Conservation (phyloP, 23 red algal species). For the Rhodosorus marinus region DNA sequence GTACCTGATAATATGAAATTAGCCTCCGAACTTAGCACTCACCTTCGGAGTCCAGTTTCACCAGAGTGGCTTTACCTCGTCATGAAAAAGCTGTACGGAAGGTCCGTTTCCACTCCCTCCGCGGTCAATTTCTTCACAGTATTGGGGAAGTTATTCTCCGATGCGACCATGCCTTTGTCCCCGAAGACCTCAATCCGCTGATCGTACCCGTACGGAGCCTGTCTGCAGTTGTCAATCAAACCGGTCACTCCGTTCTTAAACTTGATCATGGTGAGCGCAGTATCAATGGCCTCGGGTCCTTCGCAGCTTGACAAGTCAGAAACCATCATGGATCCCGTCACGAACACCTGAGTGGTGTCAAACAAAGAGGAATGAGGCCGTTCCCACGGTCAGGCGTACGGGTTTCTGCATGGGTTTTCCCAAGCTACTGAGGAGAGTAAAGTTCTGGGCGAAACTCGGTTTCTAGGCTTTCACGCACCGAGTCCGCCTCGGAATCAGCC, state of each 20-base stretch:
- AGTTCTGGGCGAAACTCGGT: too few species aligned
- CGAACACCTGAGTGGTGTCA: too few species aligned
- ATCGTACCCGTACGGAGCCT: constrained; percentile 81
- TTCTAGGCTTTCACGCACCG: too few species aligned
- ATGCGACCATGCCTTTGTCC: constrained; percentile 55
- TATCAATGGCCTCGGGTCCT: constrained; percentile 75
- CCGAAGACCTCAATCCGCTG: constrained; percentile 98
- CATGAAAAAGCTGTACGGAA: constrained; percentile 91
- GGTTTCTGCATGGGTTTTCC: too few species aligned
- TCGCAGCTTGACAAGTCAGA: too few species aligned
- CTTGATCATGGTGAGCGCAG: constrained; percentile 56
- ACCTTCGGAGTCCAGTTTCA: not conserved
- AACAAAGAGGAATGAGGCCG: too few species aligned
- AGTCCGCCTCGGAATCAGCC: constrained; percentile 34
- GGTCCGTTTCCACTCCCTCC: constrained; percentile 11
- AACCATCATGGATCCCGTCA: too few species aligned
- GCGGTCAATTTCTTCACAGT: constrained; percentile 34
- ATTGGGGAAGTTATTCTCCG: constrained; percentile 59
- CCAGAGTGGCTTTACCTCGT: too few species aligned
- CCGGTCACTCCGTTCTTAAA: constrained; percentile 86
- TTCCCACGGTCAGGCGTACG: too few species aligned
- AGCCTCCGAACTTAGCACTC: not conserved
- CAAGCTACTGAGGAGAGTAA: too few species aligned
- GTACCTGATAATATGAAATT: constrained; percentile 40
- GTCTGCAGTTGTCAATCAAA: constrained; percentile 71